Base-by-base conservation (phyloP, 1,284 basidiomycete genomes). In the Erythrobasidium hasegawianum region DNA sequence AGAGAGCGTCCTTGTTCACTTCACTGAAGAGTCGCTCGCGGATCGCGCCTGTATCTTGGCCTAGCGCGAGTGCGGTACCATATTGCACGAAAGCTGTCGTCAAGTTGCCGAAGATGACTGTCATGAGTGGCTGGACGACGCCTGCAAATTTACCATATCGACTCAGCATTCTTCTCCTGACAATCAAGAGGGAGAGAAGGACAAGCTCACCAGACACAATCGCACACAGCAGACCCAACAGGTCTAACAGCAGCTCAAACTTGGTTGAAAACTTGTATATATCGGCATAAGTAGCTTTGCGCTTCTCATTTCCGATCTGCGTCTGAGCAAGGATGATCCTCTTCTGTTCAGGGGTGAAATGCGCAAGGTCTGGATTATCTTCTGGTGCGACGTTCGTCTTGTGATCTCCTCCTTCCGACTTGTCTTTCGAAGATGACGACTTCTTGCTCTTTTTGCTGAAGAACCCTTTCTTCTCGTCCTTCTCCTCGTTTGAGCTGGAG, bases 61-160 rank as follows among this genome's bases (percentile, higher is more conserved):
- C 68, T 2, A 43, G 22, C 13, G 33, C 40, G n/a, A 64, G 56
- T 22, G 79, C 76, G 0, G 61, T 69, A 7, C 79, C 78, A 72
- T 90, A 92, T 7, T 73, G 70, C 71, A 92, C 85, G 78, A 94
- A 93, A 39, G 83, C 78, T 72, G 89, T 82, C 0, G 86, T 87
- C 58, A 93, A 83, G 65, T 86, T 85, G 67, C 89, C 88, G 73
- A 93, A 91, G 20, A 91, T 78, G 53, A 92, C 79, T 72, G 84
- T 85, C 64, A 67, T 67, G 22, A 64, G 20, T 24, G 67, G 67
- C 47, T 68, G 67, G 9, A 64, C 57, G 29, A 59, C 57, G 18
- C 68, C 33, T 33, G n/a, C n/a, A n/a, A n/a, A n/a, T n/a, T n/a
- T n/a, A n/a, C n/a, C n/a, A n/a, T n/a, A n/a, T n/a, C n/a, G n/a